Evolutionary conservation across 2,329 filamentous ascomycete species (phyloP).

Genomic region (Paraphoma chrysanthemicola): DNA sequence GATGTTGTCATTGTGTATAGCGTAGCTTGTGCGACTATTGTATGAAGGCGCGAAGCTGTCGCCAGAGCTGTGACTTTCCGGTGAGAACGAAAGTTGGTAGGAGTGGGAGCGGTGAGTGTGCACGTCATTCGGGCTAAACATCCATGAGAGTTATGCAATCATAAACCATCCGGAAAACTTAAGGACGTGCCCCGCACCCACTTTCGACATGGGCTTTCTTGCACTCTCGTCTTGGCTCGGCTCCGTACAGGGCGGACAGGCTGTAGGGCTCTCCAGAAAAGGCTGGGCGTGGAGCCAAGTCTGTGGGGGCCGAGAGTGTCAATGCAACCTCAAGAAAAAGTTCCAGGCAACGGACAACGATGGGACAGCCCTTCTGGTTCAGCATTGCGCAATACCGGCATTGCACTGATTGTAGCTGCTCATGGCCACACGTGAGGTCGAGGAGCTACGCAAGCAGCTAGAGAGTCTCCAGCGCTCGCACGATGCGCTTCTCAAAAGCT

Average conservation of each 20-base stretch:
- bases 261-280: neutral
- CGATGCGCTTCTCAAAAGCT: constrained; percentile 36
- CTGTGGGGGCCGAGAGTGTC: neutral
- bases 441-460: constrained; percentile 41
- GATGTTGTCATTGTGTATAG: too few relatives aligned
- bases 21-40: too few relatives aligned
- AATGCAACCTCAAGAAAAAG: neutral
- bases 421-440: constrained; percentile 38
- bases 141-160: neutral
- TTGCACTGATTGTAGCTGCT: neutral
- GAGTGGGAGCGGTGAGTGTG: neutral
- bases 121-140: neutral
- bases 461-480: constrained; percentile 42
- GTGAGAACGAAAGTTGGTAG: neutral
- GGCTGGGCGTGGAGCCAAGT: neutral
- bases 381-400: neutral
- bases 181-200: neutral
- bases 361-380: neutral
- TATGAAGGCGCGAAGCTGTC: too few relatives aligned
- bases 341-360: neutral
- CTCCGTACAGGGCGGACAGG: neutral
- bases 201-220: neutral
- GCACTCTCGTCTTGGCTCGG: neutral
- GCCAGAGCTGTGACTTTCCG: too few relatives aligned
- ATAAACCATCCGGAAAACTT: neutral